Percentiles rank a stretch among this genome's conserved stretches.
phyloP scores from a whole-genome alignment of 257 asterid genomes.

The Osmanthus fragrans region DNA sequence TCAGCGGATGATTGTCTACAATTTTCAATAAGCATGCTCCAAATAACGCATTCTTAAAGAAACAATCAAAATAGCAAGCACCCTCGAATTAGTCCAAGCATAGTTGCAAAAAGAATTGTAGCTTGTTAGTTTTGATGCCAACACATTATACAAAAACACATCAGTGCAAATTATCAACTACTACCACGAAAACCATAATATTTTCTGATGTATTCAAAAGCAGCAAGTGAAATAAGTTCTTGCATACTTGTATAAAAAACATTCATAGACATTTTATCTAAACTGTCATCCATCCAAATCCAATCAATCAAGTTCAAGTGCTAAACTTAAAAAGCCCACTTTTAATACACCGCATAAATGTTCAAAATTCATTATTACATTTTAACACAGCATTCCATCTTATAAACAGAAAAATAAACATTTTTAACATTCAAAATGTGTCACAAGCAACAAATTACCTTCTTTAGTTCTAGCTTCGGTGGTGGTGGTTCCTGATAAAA shows the following conservation, averaged over 20 bases:
- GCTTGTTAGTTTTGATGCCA: neutral
- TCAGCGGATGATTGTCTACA: neutral
- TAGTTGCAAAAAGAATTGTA: neutral
- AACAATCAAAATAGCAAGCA: neutral
- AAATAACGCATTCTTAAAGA: neutral
- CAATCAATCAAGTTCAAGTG: neutral
- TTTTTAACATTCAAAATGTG: too few relatives aligned
- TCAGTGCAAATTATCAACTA: neutral
- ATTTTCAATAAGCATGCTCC: too few relatives aligned
- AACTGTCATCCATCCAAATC: neutral
- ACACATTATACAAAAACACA: neutral
- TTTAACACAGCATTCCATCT: too few relatives aligned
- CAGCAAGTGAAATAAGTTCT: neutral
- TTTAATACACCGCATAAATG: neutral
- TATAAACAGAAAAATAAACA: too few relatives aligned
- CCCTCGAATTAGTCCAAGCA: neutral
- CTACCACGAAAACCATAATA: neutral
- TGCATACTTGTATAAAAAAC: neutral
- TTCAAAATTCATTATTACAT: neutral
- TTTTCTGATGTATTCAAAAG: too few relatives aligned
- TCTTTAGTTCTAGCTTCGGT: constrained; percentile 80
- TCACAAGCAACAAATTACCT: constrained; percentile 43
- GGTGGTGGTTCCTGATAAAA: constrained; percentile 99
- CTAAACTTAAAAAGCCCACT: too few relatives aligned
- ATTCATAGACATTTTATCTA: neutral